Evolutionary conservation across 2,329 filamentous ascomycete genomes (phyloP).

Genomic region (Cytospora piceae): DNA sequence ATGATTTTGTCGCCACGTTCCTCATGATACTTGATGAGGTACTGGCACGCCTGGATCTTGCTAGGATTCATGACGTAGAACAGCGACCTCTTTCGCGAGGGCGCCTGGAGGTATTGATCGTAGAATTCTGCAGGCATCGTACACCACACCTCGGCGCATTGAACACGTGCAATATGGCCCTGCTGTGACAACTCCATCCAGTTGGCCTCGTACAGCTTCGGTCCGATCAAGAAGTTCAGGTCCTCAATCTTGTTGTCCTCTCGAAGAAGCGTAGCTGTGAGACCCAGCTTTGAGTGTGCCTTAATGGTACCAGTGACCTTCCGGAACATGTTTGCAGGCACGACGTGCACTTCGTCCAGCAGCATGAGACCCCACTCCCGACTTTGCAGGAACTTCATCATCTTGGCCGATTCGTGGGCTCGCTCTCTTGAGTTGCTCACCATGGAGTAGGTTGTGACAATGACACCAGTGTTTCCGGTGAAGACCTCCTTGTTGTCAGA

Average conservation of each 20-base stretch:
- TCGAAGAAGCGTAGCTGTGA: constrained; percentile 90
- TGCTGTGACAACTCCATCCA: constrained; percentile 99
- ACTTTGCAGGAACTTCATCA: constrained; percentile 90
- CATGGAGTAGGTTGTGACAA: constrained; percentile 98
- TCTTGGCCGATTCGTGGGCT: constrained; percentile 91
- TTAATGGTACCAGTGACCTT: constrained; percentile 93
- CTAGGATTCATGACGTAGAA: constrained; percentile 97
- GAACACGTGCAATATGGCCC: constrained; percentile 94
- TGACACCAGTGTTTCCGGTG: constrained; percentile 87
- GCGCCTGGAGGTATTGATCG: constrained; percentile 82
- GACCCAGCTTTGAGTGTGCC: constrained; percentile 89
- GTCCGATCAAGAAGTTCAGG: constrained; percentile 95
- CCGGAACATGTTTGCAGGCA: constrained; percentile 94
- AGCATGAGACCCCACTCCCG: constrained; percentile 98
- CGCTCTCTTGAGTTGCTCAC: constrained; percentile 88
- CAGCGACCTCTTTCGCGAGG: constrained; percentile 50
- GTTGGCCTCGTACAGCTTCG: constrained; percentile 97
- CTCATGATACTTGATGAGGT: constrained; percentile 98
- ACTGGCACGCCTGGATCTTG: constrained; percentile 97
- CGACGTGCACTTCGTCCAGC: constrained; percentile 96
- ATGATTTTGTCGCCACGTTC: constrained; percentile 95
- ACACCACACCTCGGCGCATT: constrained; percentile 99
- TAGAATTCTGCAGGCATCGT: constrained; percentile 99
- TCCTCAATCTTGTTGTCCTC: constrained; percentile 99
- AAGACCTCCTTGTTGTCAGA: constrained; percentile 88